Percentiles rank a stretch among this genome's conserved stretches.
Evolutionary conservation across 148 eudicot genomes (phyloP).

Genomic region (Arbutus unedo): DNA sequence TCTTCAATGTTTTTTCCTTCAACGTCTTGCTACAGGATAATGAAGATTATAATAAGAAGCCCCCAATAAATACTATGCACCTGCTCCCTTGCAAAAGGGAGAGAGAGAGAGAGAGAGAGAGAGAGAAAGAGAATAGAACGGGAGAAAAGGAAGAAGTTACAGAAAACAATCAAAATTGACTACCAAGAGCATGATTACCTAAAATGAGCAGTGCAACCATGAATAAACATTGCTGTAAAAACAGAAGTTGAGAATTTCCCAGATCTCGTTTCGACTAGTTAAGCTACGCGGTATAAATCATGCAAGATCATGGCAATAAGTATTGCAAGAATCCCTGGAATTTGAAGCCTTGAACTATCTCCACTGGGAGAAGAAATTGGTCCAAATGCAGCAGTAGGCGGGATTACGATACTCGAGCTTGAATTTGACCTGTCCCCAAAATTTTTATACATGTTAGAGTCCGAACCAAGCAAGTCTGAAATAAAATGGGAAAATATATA

Average conservation of each 20-base stretch:
- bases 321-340: constrained; percentile 29
- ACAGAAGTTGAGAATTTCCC: not conserved
- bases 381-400: constrained; percentile 54
- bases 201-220: not conserved
- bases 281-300: constrained; percentile 19
- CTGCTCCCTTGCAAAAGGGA: constrained; percentile 1
- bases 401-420: constrained; percentile 26
- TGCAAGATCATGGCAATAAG: constrained; percentile 22
- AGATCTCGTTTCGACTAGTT: no score
- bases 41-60: not conserved
- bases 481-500: not conserved
- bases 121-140: no score
- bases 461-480: not conserved
- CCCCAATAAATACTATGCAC: not conserved
- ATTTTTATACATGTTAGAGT: constrained; percentile 9
- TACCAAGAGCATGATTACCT: not conserved
- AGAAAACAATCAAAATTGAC: constrained; percentile 10
- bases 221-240: not conserved
- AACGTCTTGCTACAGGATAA: not conserved
- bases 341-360: constrained; percentile 28
- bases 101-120: no score
- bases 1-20: constrained; percentile 4
- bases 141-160: not conserved
- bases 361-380: constrained; percentile 44
- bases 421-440: constrained; percentile 47